phyloP scores from a whole-genome alignment of 2,329 filamentous ascomycete species.

The Fusarium illudens region DNA sequence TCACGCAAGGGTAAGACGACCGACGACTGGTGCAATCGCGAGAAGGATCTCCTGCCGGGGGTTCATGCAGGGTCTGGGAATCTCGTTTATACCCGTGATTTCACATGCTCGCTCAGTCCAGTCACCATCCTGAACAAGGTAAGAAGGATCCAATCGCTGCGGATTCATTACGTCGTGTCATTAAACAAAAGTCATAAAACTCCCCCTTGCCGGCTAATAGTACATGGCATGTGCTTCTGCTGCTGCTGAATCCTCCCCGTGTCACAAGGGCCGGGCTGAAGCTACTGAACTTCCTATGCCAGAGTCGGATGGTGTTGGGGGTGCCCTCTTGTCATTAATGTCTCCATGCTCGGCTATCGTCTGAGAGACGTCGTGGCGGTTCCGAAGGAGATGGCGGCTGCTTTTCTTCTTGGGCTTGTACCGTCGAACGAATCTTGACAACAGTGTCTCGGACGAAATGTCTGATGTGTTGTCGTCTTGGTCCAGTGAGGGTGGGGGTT shows the following conservation, averaged over 20 bases:
- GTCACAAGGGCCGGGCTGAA: background rate
- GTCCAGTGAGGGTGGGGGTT: background rate
- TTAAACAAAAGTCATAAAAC: background rate
- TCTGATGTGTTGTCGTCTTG: background rate
- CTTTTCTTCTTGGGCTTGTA: background rate
- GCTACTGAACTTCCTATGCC: constrained; percentile 19
- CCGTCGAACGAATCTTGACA: background rate
- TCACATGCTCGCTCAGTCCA: background rate
- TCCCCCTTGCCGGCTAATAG: background rate
- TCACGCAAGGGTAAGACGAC: background rate
- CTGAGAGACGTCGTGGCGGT: background rate
- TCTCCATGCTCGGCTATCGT: background rate
- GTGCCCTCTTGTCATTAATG: background rate
- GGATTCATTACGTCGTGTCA: background rate
- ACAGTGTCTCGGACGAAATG: constrained; percentile 2
- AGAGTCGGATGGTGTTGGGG: constrained; percentile 15
- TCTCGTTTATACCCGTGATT: background rate
- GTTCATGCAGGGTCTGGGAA: background rate
- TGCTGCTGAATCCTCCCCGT: background rate
- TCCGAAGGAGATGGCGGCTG: background rate
- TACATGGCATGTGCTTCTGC: background rate
- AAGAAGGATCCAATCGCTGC: background rate
- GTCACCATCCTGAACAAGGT: background rate
- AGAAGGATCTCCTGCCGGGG: background rate
- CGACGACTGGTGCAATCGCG: background rate